Conservation (phyloP, 2,329 filamentous ascomycete genomes). For the Cytospora mali region DNA sequence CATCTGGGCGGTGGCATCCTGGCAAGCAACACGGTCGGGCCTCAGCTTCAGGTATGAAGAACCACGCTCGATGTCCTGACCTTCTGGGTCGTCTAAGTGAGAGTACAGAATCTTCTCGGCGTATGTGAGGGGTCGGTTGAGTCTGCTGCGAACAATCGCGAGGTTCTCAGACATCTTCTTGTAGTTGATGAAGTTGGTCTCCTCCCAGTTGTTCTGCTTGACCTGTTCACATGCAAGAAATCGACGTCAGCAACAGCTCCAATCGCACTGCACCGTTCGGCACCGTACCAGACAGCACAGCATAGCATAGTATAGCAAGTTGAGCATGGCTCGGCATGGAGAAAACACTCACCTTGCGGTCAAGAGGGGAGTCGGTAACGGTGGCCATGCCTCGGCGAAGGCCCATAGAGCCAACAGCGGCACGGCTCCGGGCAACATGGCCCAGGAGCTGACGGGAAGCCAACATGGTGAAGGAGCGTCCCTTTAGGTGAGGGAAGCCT, state of each 20-base stretch:
- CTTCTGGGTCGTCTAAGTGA: slow-evolving; percentile 94
- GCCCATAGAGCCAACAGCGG: slow-evolving; percentile 59
- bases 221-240: slow-evolving; percentile 51
- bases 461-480: slow-evolving; percentile 59
- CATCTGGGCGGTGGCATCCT: slow-evolving; percentile 99
- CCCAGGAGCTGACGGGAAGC: slow-evolving; percentile 72
- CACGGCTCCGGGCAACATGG: slow-evolving; percentile 63
- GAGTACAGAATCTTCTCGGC: slow-evolving; percentile 99
- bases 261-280: too few species aligned
- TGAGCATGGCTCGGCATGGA: slow-evolving; percentile 2
- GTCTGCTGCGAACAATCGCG: slow-evolving; percentile 80
- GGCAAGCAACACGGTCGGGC: slow-evolving; percentile 96
- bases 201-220: slow-evolving; percentile 96
- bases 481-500: slow-evolving; percentile 19
- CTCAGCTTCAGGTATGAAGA: slow-evolving; percentile 95
- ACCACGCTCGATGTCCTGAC: slow-evolving; percentile 94
- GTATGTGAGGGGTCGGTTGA: slow-evolving; percentile 92
- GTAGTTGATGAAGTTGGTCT: slow-evolving; percentile 98
- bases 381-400: slow-evolving; percentile 77
- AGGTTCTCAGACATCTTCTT: slow-evolving; percentile 99
- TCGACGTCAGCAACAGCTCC: slow-evolving; percentile 23
- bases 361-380: slow-evolving; percentile 80
- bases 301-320: too few species aligned
- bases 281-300: too few species aligned
- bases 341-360: slow-evolving; percentile 72